Conservation (phyloP, 495 filamentous ascomycete species). For the Mytilinidion resinicola region DNA sequence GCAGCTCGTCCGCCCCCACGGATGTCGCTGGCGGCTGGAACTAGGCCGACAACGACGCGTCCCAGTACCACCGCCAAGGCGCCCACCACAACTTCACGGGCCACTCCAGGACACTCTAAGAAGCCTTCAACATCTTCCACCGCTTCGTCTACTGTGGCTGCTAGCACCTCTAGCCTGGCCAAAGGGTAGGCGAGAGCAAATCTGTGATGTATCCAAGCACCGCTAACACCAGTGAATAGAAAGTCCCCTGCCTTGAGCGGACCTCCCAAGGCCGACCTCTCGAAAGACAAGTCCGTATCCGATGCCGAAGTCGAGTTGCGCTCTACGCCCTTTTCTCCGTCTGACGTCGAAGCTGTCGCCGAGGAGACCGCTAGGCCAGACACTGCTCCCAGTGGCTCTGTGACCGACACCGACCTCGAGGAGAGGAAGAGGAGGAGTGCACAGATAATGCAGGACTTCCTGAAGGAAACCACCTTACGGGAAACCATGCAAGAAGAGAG, state of each 20-base stretch:
- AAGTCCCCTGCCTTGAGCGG: background rate
- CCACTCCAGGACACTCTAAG: conserved; percentile 13
- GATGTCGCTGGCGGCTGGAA: conserved; percentile 6
- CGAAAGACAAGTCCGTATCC: conserved; percentile 18
- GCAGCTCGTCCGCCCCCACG: conserved; percentile 11
- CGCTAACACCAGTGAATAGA: conserved; percentile 3
- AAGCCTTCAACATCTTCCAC: conserved; percentile 16
- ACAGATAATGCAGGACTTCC: conserved; percentile 26
- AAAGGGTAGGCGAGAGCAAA: conserved; percentile 15
- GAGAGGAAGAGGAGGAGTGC: conserved; percentile 9
- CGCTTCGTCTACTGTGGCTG: background rate
- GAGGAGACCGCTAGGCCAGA: conserved; percentile 11
- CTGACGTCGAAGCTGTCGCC: conserved; percentile 9
- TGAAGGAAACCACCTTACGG: conserved; percentile 23
- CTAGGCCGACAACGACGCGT: conserved; percentile 7
- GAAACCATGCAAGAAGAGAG: conserved; percentile 20
- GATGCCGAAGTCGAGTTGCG: conserved; percentile 20
- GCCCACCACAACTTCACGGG: conserved; percentile 7
- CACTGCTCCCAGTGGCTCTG: conserved; percentile 17
- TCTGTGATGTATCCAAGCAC: background rate
- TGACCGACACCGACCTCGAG: conserved; percentile 14
- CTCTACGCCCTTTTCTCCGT: conserved; percentile 6
- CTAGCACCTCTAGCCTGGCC: background rate
- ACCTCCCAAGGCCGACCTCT: background rate
- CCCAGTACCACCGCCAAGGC: conserved; percentile 12